Evolutionary conservation across 2,329 filamentous ascomycete species (phyloP).

Genomic region (Claviceps digitariae): DNA sequence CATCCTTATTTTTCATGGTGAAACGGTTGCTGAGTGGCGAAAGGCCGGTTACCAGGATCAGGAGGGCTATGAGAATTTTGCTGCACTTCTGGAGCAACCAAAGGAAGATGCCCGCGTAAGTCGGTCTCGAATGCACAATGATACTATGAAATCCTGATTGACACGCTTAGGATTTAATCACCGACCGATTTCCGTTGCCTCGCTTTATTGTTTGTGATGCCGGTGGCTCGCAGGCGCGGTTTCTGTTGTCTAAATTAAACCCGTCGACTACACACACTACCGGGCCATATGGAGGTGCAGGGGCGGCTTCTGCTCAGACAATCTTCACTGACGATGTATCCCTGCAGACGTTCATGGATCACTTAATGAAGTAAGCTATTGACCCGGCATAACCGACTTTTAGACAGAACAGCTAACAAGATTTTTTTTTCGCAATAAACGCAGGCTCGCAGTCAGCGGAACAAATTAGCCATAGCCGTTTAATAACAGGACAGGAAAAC

Average conservation of each 20-base stretch:
- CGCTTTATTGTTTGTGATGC: constrained; percentile 98
- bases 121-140: constrained; percentile 7
- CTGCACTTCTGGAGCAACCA: constrained; percentile 71
- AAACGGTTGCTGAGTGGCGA: constrained; percentile 95
- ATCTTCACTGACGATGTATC: constrained; percentile 99
- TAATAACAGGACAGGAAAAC: neutral
- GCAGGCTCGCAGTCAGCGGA: constrained; percentile 47
- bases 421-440: constrained; percentile 1
- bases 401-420: constrained; percentile 1
- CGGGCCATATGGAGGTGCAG: constrained; percentile 78
- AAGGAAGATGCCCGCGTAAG: constrained; percentile 91
- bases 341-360: constrained; percentile 97
- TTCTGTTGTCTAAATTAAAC: constrained; percentile 92
- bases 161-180: constrained; percentile 67
- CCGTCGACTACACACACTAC: constrained; percentile 94
- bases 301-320: constrained; percentile 78
- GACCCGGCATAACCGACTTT: neutral
- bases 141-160: constrained; percentile 3
- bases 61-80: constrained; percentile 96
- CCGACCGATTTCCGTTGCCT: constrained; percentile 93
- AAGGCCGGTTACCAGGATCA: constrained; percentile 97
- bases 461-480: constrained; percentile 34
- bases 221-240: constrained; percentile 94
- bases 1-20: constrained; percentile 96
- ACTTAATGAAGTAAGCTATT: constrained; percentile 81